Percentiles rank a stretch among this genome's conserved stretches.
Conservation (phyloP, 495 filamentous ascomycete genomes). For the Xylaria acuta region DNA sequence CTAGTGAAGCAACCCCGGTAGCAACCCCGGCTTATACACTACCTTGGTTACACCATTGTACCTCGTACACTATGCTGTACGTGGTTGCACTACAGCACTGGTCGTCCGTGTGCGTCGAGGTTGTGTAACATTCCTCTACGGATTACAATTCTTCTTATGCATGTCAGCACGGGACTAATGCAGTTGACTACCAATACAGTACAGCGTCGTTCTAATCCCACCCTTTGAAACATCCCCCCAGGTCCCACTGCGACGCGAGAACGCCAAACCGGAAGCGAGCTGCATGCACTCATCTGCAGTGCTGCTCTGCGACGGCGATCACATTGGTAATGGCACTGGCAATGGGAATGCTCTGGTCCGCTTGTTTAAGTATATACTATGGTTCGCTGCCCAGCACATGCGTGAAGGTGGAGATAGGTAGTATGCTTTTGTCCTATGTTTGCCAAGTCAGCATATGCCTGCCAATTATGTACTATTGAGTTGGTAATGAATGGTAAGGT, state of each 20-base stretch:
- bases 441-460: not conserved
- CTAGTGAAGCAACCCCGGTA: not conserved
- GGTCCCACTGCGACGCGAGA: not conserved
- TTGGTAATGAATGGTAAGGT: too few relatives aligned
- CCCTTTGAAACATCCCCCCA: not conserved
- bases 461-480: not conserved
- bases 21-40: not conserved
- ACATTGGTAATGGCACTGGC: not conserved
- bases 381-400: too few relatives aligned
- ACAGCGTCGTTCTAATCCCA: not conserved
- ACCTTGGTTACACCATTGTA: too few relatives aligned
- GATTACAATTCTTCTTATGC: constrained; percentile 6
- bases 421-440: not conserved
- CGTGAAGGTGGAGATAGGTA: too few relatives aligned
- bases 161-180: constrained; percentile 2
- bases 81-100: not conserved
- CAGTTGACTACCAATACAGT: not conserved
- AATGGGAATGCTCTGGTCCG: too few relatives aligned
- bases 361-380: too few relatives aligned
- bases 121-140: not conserved
- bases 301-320: not conserved
- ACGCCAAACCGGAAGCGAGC: not conserved
- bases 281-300: not conserved
- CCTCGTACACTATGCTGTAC: not conserved
- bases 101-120: not conserved